Evolutionary conservation across 495 filamentous ascomycete genomes (phyloP).

Genomic region (Pyrenopolyporus hunteri): DNA sequence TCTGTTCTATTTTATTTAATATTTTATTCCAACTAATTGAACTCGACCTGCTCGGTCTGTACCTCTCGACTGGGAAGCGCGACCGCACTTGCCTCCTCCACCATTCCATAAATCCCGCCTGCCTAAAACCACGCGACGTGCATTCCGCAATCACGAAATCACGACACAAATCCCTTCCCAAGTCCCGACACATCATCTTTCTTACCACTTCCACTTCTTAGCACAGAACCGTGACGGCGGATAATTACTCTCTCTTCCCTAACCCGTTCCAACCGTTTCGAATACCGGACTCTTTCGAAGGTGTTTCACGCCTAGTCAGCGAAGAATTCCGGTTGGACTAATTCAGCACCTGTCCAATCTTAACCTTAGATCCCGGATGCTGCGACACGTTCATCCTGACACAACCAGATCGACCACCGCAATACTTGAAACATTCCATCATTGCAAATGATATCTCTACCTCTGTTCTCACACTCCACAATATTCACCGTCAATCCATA

Average conservation of each 20-base stretch:
- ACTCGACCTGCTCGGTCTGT: too few relatives aligned
- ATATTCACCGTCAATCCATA: constrained; percentile 7
- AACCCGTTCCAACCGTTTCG: too few relatives aligned
- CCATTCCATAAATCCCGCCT: background rate
- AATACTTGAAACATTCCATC: background rate
- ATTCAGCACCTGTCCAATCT: background rate
- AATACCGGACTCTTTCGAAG: too few relatives aligned
- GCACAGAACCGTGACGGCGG: background rate
- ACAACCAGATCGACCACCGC: too few relatives aligned
- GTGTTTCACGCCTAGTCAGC: too few relatives aligned
- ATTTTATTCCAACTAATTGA: too few relatives aligned
- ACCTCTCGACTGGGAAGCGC: background rate
- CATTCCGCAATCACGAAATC: background rate
- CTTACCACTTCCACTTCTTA: background rate
- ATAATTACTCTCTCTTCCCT: too few relatives aligned
- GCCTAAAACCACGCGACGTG: constrained; percentile 7
- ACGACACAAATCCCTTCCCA: background rate
- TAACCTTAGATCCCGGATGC: background rate
- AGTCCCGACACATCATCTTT: background rate
- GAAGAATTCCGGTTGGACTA: too few relatives aligned
- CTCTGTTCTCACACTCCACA: background rate
- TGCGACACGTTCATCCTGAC: background rate
- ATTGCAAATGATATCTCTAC: constrained; percentile 22
- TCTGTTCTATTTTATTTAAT: background rate
- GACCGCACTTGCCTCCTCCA: background rate